A percentile compares a stretch with the other conserved stretches of the same genome.
These are phyloP conservation scores for Medicago arabica DNA, from an alignment of 306 rosid genomes.

Conservation along the genomic window DNA sequence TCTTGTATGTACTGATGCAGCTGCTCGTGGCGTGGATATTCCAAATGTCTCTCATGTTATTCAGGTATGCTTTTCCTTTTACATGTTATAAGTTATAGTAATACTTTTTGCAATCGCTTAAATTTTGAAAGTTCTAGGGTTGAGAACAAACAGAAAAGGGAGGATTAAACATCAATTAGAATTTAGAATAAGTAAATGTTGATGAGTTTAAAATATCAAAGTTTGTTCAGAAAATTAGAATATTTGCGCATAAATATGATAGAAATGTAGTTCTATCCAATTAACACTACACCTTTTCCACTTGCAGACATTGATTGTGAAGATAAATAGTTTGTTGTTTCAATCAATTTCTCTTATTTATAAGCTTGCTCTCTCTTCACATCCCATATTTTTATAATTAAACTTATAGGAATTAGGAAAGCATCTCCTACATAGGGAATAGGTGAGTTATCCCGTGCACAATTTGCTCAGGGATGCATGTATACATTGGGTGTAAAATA, in stretches of 20 bases:
- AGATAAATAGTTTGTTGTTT: not conserved
- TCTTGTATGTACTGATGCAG: constrained; percentile 98
- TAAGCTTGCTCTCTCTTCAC: too few species aligned
- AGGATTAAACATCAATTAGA: constrained; percentile 1
- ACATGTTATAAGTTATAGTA: not conserved
- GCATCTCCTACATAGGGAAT: too few species aligned
- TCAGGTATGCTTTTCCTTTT: constrained; percentile 64
- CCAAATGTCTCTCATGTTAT: constrained; percentile 87
- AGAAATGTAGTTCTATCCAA: not conserved
- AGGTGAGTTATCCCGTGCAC: too few species aligned
- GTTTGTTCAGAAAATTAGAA: constrained; percentile 25
- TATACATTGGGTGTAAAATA: too few species aligned
- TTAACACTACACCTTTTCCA: constrained; percentile 6
- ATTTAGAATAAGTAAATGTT: not conserved
- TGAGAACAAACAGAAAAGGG: constrained; percentile 7
- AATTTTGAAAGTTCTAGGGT: constrained; percentile 14
- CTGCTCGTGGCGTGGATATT: constrained; percentile 94
- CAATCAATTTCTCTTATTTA: too few species aligned
- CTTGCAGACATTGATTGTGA: not conserved
- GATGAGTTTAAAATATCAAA: constrained; percentile 7
- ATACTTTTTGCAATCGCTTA: not conserved
- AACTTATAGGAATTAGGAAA: too few species aligned
- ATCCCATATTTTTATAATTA: too few species aligned
- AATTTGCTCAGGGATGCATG: too few species aligned
- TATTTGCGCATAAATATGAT: too few species aligned